These are phyloP conservation scores for Platanus orientalis DNA, from an alignment of 164 flowering plant species.

Conservation along the genomic window DNA sequence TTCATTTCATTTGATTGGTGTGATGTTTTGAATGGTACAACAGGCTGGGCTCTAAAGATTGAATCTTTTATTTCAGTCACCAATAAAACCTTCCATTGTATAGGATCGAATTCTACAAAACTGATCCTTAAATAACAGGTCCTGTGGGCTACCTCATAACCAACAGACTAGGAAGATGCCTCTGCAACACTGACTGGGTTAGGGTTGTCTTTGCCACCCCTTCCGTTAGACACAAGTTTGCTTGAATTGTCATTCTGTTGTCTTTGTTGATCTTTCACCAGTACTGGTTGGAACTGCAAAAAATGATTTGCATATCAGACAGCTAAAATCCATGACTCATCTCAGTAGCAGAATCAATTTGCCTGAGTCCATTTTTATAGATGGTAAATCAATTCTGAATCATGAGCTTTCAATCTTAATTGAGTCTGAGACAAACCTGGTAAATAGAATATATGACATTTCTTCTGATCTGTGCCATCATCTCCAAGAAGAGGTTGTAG, in stretches of 20 bases:
- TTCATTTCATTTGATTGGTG: too few species aligned
- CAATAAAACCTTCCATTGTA: background rate
- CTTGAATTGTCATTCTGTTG: conserved; percentile 31
- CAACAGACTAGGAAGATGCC: conserved; percentile 37
- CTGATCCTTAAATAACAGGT: background rate
- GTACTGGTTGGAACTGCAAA: conserved; percentile 63
- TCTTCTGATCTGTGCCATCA: conserved; percentile 98
- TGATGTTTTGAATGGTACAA: background rate
- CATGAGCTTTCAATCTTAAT: background rate
- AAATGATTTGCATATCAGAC: conserved; percentile 3
- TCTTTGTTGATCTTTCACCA: conserved; percentile 47
- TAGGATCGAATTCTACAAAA: background rate
- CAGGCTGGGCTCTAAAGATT: background rate
- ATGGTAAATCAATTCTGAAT: background rate
- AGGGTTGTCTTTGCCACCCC: conserved; percentile 23
- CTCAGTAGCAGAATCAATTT: background rate
- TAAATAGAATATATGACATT: conserved; percentile 94
- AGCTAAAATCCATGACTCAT: background rate
- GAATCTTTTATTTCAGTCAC: background rate
- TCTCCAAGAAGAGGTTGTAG: conserved; percentile 88
- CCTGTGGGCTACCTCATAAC: conserved; percentile 18
- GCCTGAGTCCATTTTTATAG: background rate
- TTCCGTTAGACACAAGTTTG: conserved; percentile 28
- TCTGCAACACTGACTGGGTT: conserved; percentile 43
- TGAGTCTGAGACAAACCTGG: conserved; percentile 52